Evolutionary conservation across 73 alveolate genomes (phyloP).

Genomic region (Symbiodinium pilosum): DNA sequence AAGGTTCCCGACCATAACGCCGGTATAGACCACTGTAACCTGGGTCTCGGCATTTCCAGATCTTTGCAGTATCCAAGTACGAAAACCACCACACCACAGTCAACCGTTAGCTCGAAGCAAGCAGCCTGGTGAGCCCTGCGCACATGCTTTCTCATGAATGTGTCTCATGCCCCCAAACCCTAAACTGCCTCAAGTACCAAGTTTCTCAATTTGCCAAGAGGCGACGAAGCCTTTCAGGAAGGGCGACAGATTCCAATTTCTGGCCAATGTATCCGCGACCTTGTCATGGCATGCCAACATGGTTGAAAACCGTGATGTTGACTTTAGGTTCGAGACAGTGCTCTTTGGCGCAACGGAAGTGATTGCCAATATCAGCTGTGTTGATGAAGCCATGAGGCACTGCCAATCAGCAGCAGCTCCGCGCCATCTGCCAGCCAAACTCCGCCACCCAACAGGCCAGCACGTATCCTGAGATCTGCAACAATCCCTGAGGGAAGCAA

Average conservation of each 20-base stretch:
- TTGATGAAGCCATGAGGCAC: neutral
- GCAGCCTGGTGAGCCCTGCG: too few relatives aligned
- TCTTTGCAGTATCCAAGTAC: too few relatives aligned
- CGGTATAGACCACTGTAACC: slow-evolving; percentile 80
- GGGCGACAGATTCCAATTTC: slow-evolving; percentile 35
- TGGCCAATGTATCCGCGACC: slow-evolving; percentile 74
- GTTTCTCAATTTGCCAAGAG: neutral
- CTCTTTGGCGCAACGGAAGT: neutral
- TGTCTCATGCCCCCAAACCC: too few relatives aligned
- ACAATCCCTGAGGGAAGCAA: too few relatives aligned
- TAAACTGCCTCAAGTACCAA: too few relatives aligned
- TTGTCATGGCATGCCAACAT: too few relatives aligned
- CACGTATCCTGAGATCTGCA: slow-evolving; percentile 33
- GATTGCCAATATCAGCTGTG: neutral
- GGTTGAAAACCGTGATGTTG: neutral
- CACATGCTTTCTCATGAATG: too few relatives aligned
- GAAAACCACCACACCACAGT: too few relatives aligned
- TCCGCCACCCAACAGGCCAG: slow-evolving; percentile 76
- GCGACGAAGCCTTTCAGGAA: slow-evolving; percentile 68
- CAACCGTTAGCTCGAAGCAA: too few relatives aligned
- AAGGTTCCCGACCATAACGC: slow-evolving; percentile 60
- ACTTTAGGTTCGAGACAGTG: neutral
- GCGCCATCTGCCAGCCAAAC: slow-evolving; percentile 94
- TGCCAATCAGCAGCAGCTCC: slow-evolving; percentile 62
- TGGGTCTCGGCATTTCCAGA: too few relatives aligned